phyloP scores from a whole-genome alignment of 257 asterid genomes.

The Salvia hispanica region DNA sequence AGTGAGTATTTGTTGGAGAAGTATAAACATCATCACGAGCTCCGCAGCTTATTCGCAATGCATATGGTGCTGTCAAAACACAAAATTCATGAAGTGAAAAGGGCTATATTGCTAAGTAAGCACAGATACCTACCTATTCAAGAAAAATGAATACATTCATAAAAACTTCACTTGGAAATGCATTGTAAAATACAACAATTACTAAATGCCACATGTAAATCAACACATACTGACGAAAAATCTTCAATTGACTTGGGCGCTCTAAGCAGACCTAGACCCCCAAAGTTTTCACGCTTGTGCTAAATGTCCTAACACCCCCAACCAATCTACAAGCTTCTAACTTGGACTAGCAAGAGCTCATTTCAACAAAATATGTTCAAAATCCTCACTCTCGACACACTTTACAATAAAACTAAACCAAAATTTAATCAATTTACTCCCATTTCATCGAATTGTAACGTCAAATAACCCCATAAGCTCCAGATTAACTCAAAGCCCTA shows the following conservation, averaged over 20 bases:
- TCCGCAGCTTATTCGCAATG: constrained; percentile 92
- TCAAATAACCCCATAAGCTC: constrained; percentile 13
- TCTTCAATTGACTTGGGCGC: not conserved
- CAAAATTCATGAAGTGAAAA: constrained; percentile 22
- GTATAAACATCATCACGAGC: constrained; percentile 72
- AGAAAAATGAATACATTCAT: not conserved
- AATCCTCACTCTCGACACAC: not conserved
- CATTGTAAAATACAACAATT: constrained; percentile 12
- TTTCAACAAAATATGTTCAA: constrained; percentile 22
- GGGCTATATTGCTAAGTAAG: not conserved
- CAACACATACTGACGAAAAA: not conserved
- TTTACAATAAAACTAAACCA: not conserved
- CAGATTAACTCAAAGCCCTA: constrained; percentile 22
- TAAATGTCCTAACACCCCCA: constrained; percentile 12
- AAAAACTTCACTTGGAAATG: not conserved
- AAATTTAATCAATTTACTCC: constrained; percentile 21
- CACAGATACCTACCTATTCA: constrained; percentile 8
- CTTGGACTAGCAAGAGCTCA: constrained; percentile 1
- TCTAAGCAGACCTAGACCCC: not conserved
- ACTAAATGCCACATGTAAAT: not conserved
- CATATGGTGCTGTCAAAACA: constrained; percentile 73
- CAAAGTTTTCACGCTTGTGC: constrained; percentile 13
- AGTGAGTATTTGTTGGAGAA: constrained; percentile 70
- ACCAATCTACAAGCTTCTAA: constrained; percentile 24
- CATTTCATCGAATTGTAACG: constrained; percentile 18